Conservation (phyloP, 192 early-diverging fungal genomes). For the Backusella circina region DNA sequence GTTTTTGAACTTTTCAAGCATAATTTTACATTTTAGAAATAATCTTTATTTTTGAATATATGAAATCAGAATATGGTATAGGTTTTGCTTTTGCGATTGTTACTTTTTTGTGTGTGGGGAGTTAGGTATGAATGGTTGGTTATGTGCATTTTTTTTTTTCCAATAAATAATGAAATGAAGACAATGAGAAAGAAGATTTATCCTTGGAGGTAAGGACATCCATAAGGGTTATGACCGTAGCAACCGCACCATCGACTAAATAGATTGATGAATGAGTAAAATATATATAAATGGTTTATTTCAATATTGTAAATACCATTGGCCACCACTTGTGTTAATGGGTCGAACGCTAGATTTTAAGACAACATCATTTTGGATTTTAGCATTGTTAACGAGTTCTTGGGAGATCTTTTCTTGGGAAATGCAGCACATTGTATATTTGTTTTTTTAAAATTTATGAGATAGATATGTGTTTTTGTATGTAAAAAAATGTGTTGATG, state of each 20-base stretch:
- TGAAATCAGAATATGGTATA: neutral
- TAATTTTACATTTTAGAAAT: neutral
- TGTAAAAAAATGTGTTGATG: neutral
- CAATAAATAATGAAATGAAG: neutral
- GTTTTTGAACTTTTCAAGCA: neutral
- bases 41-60: neutral
- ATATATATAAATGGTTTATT: neutral
- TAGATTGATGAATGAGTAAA: neutral
- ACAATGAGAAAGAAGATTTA: neutral
- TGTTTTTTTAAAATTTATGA: neutral
- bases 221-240: slow-evolving; percentile 8
- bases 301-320: neutral
- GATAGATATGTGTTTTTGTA: neutral
- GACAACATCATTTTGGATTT: neutral
- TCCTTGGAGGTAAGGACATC: neutral
- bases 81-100: neutral
- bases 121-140: neutral
- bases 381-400: neutral
- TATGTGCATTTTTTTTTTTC: neutral
- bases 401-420: neutral
- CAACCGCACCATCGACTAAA: slow-evolving; percentile 14
- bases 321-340: neutral
- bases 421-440: neutral
- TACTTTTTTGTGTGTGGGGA: neutral
- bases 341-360: neutral